phyloP scores from a whole-genome alignment of 768 basidiomycete genomes.

The Rhodotorula diobovata region DNA sequence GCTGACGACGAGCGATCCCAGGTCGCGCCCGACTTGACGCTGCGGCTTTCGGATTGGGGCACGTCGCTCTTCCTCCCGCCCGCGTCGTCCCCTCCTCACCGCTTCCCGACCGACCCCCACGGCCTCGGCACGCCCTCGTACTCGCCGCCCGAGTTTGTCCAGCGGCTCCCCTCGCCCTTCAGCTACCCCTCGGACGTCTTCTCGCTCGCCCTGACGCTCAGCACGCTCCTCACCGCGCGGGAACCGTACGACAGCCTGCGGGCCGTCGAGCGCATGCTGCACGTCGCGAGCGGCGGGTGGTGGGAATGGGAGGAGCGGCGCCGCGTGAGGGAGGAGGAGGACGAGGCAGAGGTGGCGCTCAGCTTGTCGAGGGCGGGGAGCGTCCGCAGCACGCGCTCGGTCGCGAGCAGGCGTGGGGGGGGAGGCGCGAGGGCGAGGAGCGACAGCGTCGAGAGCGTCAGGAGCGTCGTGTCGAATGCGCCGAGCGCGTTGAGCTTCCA shows the following conservation, averaged over 20 bases:
- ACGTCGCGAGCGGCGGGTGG: slow-evolving; percentile 47
- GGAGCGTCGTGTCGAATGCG: slow-evolving; percentile 2
- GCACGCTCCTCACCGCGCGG: slow-evolving; percentile 47
- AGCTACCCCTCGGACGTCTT: slow-evolving; percentile 51
- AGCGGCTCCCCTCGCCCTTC: slow-evolving; percentile 45
- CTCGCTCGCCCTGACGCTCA: slow-evolving; percentile 50
- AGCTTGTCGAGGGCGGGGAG: slow-evolving; percentile 12
- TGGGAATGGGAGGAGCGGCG: slow-evolving; percentile 50
- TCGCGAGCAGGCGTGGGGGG: neutral
- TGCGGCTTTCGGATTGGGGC: slow-evolving; percentile 51
- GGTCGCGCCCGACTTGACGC: slow-evolving; percentile 44
- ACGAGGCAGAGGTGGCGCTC: neutral
- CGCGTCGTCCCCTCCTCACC: slow-evolving; percentile 41
- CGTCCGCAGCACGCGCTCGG: slow-evolving; percentile 12
- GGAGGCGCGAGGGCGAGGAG: slow-evolving; percentile 1
- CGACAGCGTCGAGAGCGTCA: slow-evolving; percentile 19
- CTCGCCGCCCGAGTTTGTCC: slow-evolving; percentile 50
- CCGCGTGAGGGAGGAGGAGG: slow-evolving; percentile 37
- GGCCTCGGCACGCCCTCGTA: slow-evolving; percentile 51
- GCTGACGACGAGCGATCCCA: neutral
- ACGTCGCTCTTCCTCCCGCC: slow-evolving; percentile 48
- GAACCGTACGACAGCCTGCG: slow-evolving; percentile 49
- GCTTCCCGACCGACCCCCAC: slow-evolving; percentile 47
- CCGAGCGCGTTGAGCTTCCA: neutral
- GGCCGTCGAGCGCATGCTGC: slow-evolving; percentile 48